Conservation (phyloP, 75 land plant genomes). For the Cunninghamia lanceolata region DNA sequence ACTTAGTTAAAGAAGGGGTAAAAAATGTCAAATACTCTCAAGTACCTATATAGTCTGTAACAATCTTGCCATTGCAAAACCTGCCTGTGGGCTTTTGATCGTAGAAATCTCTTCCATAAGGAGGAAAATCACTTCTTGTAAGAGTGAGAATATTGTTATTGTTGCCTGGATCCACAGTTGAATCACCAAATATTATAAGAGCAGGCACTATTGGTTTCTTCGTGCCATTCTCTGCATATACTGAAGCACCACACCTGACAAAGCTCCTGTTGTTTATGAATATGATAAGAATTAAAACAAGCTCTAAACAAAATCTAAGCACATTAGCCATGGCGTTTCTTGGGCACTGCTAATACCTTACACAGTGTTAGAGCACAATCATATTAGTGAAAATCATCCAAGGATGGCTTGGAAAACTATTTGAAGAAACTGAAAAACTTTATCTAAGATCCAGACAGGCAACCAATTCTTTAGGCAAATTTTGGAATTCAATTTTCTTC, state of each 20-base stretch:
- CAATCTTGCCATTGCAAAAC: slow-evolving; percentile 37
- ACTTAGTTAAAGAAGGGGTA: neutral
- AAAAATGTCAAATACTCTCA: neutral
- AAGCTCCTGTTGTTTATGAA: neutral
- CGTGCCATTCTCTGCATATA: slow-evolving; percentile 6
- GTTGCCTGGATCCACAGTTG: slow-evolving; percentile 33
- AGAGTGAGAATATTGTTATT: slow-evolving; percentile 19
- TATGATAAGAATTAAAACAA: neutral
- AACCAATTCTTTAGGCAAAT: neutral
- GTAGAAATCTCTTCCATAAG: slow-evolving; percentile 28
- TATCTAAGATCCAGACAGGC: neutral
- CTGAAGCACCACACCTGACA: neutral
- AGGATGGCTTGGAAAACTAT: neutral
- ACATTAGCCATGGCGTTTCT: neutral
- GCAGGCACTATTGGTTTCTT: slow-evolving; percentile 15
- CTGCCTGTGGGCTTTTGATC: slow-evolving; percentile 25
- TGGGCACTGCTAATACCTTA: neutral
- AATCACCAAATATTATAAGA: slow-evolving; percentile 27
- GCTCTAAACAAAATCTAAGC: neutral
- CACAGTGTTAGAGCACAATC: neutral
- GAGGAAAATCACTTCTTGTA: slow-evolving; percentile 22
- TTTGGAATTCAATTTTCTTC: neutral
- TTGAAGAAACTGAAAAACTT: neutral
- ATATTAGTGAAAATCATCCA: neutral
- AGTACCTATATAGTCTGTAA: slow-evolving; percentile 33